These are phyloP conservation scores for Auricularia auricula-judae DNA, from an alignment of 768 basidiomycete species.

Conservation along the genomic window DNA sequence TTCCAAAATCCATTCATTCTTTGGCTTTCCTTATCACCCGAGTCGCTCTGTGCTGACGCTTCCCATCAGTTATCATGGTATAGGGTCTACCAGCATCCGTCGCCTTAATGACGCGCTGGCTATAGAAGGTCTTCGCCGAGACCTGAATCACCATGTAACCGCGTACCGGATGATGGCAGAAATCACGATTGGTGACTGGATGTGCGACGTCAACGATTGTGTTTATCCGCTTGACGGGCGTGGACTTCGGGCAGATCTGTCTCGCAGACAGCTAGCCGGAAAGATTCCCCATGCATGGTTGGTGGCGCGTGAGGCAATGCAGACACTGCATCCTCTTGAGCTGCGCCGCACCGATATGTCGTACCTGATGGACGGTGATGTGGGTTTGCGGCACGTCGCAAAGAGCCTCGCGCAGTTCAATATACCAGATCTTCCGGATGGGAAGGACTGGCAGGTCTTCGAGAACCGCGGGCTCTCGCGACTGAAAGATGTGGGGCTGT, in stretches of 20 bases:
- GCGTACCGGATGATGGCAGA: not conserved
- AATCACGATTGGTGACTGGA: not conserved
- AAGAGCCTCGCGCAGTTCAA: too few species aligned
- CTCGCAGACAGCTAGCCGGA: not conserved
- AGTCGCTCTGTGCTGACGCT: not conserved
- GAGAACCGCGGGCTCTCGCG: too few species aligned
- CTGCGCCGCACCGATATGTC: too few species aligned
- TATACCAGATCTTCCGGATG: too few species aligned
- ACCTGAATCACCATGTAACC: not conserved
- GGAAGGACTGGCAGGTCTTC: too few species aligned
- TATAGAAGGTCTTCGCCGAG: not conserved
- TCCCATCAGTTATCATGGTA: not conserved
- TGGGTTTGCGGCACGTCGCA: too few species aligned
- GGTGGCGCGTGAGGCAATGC: too few species aligned
- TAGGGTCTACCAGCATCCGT: not conserved
- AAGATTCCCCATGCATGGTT: too few species aligned
- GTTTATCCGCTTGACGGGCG: not conserved
- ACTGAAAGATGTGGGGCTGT: too few species aligned
- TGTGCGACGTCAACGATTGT: not conserved
- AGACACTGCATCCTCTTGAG: too few species aligned
- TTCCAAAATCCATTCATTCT: not conserved
- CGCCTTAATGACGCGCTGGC: not conserved
- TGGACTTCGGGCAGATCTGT: not conserved
- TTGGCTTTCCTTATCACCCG: not conserved
- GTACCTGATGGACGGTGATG: too few species aligned